Conservation (phyloP, 2,329 filamentous ascomycete species). For the Lachnellula suecica region DNA sequence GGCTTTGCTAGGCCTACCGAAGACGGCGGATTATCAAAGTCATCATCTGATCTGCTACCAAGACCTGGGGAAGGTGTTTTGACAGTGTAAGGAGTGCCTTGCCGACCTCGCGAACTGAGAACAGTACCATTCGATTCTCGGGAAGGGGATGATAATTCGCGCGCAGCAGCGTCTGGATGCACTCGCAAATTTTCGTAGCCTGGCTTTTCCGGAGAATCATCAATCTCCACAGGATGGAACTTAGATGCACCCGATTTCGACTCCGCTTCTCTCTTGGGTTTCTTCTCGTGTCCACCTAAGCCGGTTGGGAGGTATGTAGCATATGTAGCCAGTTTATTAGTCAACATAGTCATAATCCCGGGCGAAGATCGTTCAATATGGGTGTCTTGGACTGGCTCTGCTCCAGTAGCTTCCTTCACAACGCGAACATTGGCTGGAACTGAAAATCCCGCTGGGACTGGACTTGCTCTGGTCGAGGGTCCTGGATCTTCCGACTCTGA, state of each 20-base stretch:
- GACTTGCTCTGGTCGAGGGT: not conserved
- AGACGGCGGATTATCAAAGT: not conserved
- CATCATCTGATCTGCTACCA: not conserved
- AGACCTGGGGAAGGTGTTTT: not conserved
- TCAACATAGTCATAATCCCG: not conserved
- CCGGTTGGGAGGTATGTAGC: not conserved
- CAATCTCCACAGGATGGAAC: slow-evolving; percentile 3
- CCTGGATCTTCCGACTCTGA: not conserved
- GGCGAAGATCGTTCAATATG: not conserved
- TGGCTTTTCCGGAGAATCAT: slow-evolving; percentile 6
- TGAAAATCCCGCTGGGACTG: not conserved
- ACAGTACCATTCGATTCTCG: not conserved
- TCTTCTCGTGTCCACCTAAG: not conserved
- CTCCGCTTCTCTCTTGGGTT: not conserved
- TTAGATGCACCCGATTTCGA: not conserved
- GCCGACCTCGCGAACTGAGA: not conserved
- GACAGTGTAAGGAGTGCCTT: not conserved
- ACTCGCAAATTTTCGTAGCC: not conserved
- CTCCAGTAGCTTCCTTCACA: not conserved
- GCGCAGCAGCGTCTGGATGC: not conserved
- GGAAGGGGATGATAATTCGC: too few species aligned
- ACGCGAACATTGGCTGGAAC: not conserved
- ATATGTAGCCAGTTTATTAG: not conserved
- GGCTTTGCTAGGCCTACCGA: not conserved
- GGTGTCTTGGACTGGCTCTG: not conserved